These are phyloP conservation scores for Fistulinella cinereoalba DNA, from an alignment of 1,284 basidiomycete species.

Conservation along the genomic window DNA sequence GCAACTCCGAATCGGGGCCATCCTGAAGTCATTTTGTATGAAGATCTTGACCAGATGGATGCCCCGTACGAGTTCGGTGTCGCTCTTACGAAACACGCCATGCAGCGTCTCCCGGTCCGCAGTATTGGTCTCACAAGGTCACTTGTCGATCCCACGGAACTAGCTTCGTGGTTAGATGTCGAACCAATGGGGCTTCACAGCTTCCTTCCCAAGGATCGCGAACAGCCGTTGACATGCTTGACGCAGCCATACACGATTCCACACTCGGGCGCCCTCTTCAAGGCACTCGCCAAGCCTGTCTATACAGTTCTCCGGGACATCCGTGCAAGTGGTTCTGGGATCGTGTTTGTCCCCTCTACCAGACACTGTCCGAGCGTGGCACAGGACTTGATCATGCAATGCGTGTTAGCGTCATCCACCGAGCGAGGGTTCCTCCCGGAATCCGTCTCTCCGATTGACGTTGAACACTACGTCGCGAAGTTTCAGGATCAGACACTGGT, in stretches of 20 bases:
- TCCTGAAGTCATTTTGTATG: constrained; percentile 73
- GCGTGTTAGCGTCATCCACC: constrained; percentile 73
- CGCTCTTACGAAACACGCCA: constrained; percentile 63
- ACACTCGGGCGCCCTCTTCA: constrained; percentile 85
- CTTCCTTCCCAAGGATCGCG: constrained; percentile 82
- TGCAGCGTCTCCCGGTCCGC: constrained; percentile 61
- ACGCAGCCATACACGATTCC: constrained; percentile 84
- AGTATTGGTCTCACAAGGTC: constrained; percentile 80
- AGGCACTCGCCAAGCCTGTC: constrained; percentile 90
- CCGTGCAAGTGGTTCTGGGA: constrained; percentile 48
- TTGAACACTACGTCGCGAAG: constrained; percentile 61
- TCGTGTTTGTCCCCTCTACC: constrained; percentile 91
- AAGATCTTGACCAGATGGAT: constrained; percentile 86
- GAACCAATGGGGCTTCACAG: constrained; percentile 64
- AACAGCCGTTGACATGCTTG: constrained; percentile 71
- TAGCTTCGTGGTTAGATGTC: constrained; percentile 84
- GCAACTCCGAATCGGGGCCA: constrained; percentile 36
- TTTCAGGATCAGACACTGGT: constrained; percentile 67
- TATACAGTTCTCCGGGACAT: constrained; percentile 61
- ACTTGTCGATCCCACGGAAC: constrained; percentile 75
- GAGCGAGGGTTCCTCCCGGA: constrained; percentile 69
- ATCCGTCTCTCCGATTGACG: constrained; percentile 49
- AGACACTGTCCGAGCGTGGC: constrained; percentile 79
- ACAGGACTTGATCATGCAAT: constrained; percentile 84
- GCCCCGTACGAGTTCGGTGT: constrained; percentile 81